Conservation (phyloP, 768 basidiomycete genomes). For the Aureoboletus auriporus region DNA sequence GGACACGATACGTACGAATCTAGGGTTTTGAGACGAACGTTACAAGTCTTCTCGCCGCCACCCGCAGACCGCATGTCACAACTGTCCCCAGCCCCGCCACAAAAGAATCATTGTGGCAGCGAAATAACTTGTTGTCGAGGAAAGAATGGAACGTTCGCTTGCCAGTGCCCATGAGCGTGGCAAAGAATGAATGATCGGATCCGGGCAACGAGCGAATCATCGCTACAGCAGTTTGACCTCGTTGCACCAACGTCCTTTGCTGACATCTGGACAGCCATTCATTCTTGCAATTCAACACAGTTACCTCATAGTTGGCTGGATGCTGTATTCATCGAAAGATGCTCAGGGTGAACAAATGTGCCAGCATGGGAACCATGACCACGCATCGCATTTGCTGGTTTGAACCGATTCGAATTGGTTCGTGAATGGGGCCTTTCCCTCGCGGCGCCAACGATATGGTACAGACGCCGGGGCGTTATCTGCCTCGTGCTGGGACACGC, state of each 20-base stretch:
- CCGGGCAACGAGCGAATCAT: too few species aligned
- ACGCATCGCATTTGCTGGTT: constrained; percentile 4
- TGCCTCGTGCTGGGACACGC: constrained; percentile 21
- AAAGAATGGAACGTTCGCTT: not conserved
- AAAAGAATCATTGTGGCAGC: not conserved
- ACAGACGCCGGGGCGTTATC: constrained; percentile 29
- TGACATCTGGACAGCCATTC: too few species aligned
- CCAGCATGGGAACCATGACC: not conserved
- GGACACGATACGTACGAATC: constrained; percentile 16
- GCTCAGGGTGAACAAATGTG: not conserved
- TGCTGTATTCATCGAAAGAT: constrained; percentile 14
- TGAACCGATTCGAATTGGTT: constrained; percentile 7
- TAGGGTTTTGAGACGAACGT: constrained; percentile 12
- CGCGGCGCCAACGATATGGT: constrained; percentile 12
- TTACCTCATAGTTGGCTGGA: constrained; percentile 13
- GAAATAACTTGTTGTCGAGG: not conserved
- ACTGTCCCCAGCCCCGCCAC: not conserved
- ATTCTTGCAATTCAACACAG: too few species aligned
- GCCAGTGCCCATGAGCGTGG: too few species aligned
- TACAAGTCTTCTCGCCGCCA: not conserved
- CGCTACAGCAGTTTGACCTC: constrained; percentile 1
- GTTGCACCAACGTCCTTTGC: not conserved
- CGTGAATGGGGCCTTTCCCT: constrained; percentile 15
- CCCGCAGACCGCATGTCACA: constrained; percentile 1
- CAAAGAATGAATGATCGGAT: too few species aligned